Percentiles rank a stretch among this genome's conserved stretches.
These are phyloP conservation scores for Oenanthe javanica DNA, from an alignment of 140 eudicot species.

Conservation along the genomic window DNA sequence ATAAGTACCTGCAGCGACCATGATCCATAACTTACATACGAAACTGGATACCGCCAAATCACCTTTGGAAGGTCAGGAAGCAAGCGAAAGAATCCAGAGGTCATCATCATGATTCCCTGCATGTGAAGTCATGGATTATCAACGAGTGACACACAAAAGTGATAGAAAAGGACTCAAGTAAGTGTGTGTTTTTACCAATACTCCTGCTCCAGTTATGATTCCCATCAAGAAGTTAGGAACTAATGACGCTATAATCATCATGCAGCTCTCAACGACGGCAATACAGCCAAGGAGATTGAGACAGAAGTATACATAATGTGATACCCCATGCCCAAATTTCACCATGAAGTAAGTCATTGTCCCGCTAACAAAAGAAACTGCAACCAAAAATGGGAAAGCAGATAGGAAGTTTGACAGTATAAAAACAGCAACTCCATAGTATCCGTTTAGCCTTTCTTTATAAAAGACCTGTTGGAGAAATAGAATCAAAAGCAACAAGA, in stretches of 20 bases:
- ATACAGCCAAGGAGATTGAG: slow-evolving; percentile 63
- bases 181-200: slow-evolving; percentile 48
- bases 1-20: slow-evolving; percentile 78
- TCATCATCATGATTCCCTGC: slow-evolving; percentile 98
- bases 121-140: not conserved
- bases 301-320: slow-evolving; percentile 53
- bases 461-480: slow-evolving; percentile 44
- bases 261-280: slow-evolving; percentile 78
- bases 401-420: slow-evolving; percentile 69
- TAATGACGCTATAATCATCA: slow-evolving; percentile 89
- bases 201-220: slow-evolving; percentile 80
- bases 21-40: slow-evolving; percentile 69
- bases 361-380: slow-evolving; percentile 46
- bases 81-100: slow-evolving; percentile 88
- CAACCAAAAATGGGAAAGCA: slow-evolving; percentile 72
- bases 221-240: slow-evolving; percentile 90
- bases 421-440: slow-evolving; percentile 79
- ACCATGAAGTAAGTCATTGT: slow-evolving; percentile 78
- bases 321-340: slow-evolving; percentile 50
- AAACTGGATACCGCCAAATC: slow-evolving; percentile 86
- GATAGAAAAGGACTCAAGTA: not conserved
- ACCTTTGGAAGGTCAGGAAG: slow-evolving; percentile 85
- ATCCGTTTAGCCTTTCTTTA: slow-evolving; percentile 72
- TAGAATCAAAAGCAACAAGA: not conserved
- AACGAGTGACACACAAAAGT: not conserved